These are phyloP conservation scores for Eimeria mitis DNA, from an alignment of 169 alveolate species.

Conservation along the genomic window DNA sequence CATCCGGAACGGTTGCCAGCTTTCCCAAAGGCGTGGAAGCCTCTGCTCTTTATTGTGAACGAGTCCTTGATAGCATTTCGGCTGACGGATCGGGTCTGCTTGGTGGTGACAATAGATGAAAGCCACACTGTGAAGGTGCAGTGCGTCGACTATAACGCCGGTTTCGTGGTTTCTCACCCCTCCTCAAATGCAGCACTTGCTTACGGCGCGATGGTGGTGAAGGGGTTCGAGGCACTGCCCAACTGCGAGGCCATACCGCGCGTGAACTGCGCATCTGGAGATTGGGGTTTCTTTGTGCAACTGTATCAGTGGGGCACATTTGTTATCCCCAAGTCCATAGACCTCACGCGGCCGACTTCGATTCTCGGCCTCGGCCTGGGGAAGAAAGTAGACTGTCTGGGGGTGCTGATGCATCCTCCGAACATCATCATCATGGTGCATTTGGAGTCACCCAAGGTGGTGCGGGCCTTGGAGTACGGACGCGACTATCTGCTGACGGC, in stretches of 20 bases:
- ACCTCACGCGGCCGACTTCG: slow-evolving; percentile 84
- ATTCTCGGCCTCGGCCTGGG: slow-evolving; percentile 86
- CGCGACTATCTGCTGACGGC: slow-evolving; percentile 86
- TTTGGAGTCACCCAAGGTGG: slow-evolving; percentile 86
- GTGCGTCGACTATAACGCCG: slow-evolving; percentile 86
- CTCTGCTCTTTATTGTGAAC: slow-evolving; percentile 84
- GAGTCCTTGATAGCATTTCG: slow-evolving; percentile 83
- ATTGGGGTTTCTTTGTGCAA: slow-evolving; percentile 88
- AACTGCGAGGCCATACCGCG: slow-evolving; percentile 84
- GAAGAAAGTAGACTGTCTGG: slow-evolving; percentile 84
- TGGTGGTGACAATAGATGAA: slow-evolving; percentile 83
- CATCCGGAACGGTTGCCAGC: slow-evolving; percentile 87
- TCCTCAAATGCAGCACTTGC: slow-evolving; percentile 85
- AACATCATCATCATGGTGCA: slow-evolving; percentile 84
- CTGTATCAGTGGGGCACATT: slow-evolving; percentile 87
- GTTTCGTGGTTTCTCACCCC: slow-evolving; percentile 87
- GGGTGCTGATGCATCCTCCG: slow-evolving; percentile 86
- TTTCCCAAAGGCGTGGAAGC: slow-evolving; percentile 87
- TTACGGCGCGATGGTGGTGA: slow-evolving; percentile 84
- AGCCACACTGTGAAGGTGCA: slow-evolving; percentile 83
- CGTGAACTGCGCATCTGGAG: slow-evolving; percentile 82
- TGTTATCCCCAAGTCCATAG: slow-evolving; percentile 85
- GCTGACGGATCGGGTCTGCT: slow-evolving; percentile 84
- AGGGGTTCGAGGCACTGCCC: slow-evolving; percentile 82
- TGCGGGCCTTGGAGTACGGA: slow-evolving; percentile 83